phyloP scores from a whole-genome alignment of 495 filamentous ascomycete species.

The Parmelia sp. region DNA sequence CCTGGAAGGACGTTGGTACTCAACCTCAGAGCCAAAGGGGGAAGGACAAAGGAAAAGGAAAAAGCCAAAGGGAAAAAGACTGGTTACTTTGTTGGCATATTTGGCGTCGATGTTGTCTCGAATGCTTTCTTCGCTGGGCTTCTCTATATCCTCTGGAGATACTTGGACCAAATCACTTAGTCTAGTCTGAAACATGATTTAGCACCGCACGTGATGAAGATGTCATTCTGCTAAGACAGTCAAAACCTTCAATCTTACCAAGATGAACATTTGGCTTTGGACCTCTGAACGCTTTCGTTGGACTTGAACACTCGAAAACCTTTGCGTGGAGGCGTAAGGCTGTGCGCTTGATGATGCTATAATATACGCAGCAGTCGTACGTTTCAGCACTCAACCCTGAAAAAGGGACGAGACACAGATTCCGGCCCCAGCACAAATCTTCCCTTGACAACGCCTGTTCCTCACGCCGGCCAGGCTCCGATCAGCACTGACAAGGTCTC shows the following conservation, averaged over 20 bases:
- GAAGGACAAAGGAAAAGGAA: no score
- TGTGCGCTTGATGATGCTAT: background rate
- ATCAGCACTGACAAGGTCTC: conserved; percentile 19
- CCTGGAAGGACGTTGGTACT: conserved; percentile 31
- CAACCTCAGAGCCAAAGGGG: background rate
- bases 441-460: background rate
- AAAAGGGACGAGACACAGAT: background rate
- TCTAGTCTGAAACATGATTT: conserved; percentile 38
- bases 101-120: conserved; percentile 94
- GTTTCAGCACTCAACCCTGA: background rate
- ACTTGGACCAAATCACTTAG: conserved; percentile 91
- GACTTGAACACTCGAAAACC: background rate
- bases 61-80: no score
- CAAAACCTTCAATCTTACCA: conserved; percentile 1
- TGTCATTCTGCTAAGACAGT: background rate
- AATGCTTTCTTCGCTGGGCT: conserved; percentile 67
- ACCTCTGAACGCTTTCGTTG: background rate
- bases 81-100: conserved; percentile 82
- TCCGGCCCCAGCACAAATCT: background rate
- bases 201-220: background rate
- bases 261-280: conserved; percentile 9
- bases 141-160: conserved; percentile 74
- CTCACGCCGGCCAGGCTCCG: conserved; percentile 6
- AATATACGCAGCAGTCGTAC: background rate
- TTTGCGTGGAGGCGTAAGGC: no score